phyloP scores from a whole-genome alignment of 192 early-diverging fungal genomes.

The Neocallimastix lanati region DNA sequence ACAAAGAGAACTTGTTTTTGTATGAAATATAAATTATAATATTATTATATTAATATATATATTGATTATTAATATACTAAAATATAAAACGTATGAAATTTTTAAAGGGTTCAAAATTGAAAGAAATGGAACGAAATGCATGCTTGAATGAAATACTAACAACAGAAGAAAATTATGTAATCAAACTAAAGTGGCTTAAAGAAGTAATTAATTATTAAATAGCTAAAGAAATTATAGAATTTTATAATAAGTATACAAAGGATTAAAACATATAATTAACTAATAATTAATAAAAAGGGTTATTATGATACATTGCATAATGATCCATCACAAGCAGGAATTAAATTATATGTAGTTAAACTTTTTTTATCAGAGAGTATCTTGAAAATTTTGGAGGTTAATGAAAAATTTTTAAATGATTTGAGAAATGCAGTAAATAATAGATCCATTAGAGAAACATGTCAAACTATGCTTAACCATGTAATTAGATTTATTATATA shows the following conservation, averaged over 20 bases:
- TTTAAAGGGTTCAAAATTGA: background rate
- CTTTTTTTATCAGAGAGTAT: background rate
- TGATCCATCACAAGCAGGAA: background rate
- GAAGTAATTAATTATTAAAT: no score
- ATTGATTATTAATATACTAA: no score
- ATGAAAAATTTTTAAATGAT: background rate
- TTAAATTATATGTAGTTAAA: background rate
- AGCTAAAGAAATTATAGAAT: no score
- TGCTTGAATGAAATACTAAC: background rate
- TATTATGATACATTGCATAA: background rate
- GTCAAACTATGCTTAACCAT: background rate
- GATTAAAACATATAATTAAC: background rate
- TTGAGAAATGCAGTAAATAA: background rate
- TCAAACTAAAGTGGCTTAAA: background rate
- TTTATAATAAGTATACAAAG: no score
- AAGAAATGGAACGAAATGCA: background rate
- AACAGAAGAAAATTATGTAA: background rate
- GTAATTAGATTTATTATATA: background rate
- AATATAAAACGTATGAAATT: no score
- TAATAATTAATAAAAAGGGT: background rate
- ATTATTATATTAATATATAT: no score
- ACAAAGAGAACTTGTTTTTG: background rate
- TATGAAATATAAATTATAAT: no score
- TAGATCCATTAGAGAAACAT: background rate
- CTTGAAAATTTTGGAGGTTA: background rate